These are phyloP conservation scores for Aspergillus brunneoviolaceus DNA, from an alignment of 2,329 filamentous ascomycete genomes.

Conservation along the genomic window DNA sequence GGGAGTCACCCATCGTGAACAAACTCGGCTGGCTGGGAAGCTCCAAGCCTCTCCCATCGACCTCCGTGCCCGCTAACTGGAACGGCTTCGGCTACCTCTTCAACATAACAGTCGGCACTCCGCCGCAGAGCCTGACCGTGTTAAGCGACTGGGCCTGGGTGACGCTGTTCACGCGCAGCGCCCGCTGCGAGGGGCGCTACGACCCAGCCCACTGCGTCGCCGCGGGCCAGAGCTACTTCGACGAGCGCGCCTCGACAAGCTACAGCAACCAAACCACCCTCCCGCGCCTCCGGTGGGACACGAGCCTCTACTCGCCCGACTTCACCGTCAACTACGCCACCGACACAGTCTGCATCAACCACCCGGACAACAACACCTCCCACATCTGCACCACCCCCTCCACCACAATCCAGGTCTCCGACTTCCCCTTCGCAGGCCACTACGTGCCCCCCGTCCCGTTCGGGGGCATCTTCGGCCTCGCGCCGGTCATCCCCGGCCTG, in stretches of 20 bases:
- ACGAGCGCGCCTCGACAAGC: background rate
- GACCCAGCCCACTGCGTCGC: background rate
- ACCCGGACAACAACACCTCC: no score
- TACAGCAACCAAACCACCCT: background rate
- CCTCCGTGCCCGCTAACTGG: background rate
- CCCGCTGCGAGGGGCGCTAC: background rate
- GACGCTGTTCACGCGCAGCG: background rate
- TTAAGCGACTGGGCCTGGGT: slow-evolving; percentile 2
- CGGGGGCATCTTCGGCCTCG: slow-evolving; percentile 1
- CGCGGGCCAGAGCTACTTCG: background rate
- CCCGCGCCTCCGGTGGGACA: background rate
- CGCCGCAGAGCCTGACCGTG: background rate
- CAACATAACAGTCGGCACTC: background rate
- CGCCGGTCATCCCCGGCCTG: background rate
- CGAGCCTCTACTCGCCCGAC: background rate
- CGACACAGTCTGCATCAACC: background rate
- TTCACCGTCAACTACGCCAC: background rate
- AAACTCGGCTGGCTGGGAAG: background rate
- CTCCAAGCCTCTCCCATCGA: background rate
- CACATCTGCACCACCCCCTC: background rate
- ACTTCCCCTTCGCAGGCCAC: background rate
- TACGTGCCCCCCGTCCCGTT: background rate
- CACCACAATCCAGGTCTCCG: background rate
- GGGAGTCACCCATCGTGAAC: no score
- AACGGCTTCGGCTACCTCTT: background rate